Evolutionary conservation across 495 filamentous ascomycete species (phyloP).

Genomic region (Tuber melanosporum): DNA sequence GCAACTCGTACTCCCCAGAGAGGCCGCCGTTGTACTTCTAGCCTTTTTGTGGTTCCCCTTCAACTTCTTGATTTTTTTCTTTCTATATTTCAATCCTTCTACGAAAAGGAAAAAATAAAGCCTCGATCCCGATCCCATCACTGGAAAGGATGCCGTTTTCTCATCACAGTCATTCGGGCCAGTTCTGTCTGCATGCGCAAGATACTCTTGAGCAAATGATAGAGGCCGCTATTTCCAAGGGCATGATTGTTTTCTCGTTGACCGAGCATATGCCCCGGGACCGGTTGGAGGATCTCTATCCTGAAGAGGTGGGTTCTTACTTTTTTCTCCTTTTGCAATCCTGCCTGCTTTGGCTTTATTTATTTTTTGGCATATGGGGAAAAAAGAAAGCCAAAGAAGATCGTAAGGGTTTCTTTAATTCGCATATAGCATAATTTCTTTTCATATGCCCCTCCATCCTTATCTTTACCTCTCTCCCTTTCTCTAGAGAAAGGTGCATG

Average conservation of each 20-base stretch:
- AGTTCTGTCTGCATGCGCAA: slow-evolving; percentile 91
- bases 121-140: neutral
- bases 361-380: slow-evolving; percentile 10
- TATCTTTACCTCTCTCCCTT: neutral
- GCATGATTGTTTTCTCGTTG: slow-evolving; percentile 74
- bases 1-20: neutral
- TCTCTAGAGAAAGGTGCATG: slow-evolving; percentile 9
- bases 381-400: slow-evolving; percentile 2
- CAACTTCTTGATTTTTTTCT: neutral
- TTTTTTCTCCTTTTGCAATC: neutral
- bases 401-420: slow-evolving; percentile 1
- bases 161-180: slow-evolving; percentile 96
- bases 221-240: slow-evolving; percentile 65
- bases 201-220: slow-evolving; percentile 78
- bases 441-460: slow-evolving; percentile 10
- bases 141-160: slow-evolving; percentile 74
- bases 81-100: neutral
- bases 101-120: neutral
- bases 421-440: slow-evolving; percentile 6
- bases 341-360: slow-evolving; percentile 9
- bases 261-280: slow-evolving; percentile 96
- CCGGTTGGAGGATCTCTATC: slow-evolving; percentile 69
- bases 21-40: neutral
- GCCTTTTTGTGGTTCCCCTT: slow-evolving; percentile 1
- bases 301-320: slow-evolving; percentile 65